Conservation (phyloP, 192 early-diverging fungal genomes). For the Backusella mclennaniae region DNA sequence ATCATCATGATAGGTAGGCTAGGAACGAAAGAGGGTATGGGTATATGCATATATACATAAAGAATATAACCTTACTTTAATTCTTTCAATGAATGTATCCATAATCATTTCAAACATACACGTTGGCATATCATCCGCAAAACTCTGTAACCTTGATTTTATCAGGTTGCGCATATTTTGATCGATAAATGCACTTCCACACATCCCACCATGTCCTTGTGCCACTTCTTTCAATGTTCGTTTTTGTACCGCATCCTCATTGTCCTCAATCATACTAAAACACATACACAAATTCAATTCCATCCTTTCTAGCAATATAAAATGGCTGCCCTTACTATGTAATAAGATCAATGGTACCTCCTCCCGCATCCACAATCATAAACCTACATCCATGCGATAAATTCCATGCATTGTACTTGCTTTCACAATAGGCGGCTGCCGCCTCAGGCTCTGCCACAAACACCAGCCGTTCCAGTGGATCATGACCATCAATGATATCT, state of each 20-base stretch:
- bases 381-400: constrained; percentile 40
- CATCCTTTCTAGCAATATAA: too few species aligned
- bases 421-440: constrained; percentile 44
- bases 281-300: too few species aligned
- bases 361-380: constrained; percentile 53
- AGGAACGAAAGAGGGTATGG: not conserved
- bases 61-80: constrained; percentile 30
- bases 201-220: constrained; percentile 44
- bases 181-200: constrained; percentile 45
- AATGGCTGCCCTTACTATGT: constrained; percentile 35
- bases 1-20: constrained; percentile 44
- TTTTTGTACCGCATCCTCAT: constrained; percentile 1
- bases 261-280: constrained; percentile 18
- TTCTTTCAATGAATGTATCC: constrained; percentile 41
- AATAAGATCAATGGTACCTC: constrained; percentile 52
- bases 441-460: constrained; percentile 45
- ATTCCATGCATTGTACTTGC: constrained; percentile 40
- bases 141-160: constrained; percentile 34
- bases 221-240: constrained; percentile 47
- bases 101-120: constrained; percentile 44
- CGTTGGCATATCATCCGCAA: constrained; percentile 36
- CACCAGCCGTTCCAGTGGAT: constrained; percentile 37
- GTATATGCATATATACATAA: not conserved
- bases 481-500: constrained; percentile 33
- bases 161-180: constrained; percentile 43